A percentile compares a stretch with the other conserved stretches of the same genome.
These are phyloP conservation scores for Globisporangium middletonii DNA, from an alignment of 352 stramenopile genomes.

Conservation along the genomic window DNA sequence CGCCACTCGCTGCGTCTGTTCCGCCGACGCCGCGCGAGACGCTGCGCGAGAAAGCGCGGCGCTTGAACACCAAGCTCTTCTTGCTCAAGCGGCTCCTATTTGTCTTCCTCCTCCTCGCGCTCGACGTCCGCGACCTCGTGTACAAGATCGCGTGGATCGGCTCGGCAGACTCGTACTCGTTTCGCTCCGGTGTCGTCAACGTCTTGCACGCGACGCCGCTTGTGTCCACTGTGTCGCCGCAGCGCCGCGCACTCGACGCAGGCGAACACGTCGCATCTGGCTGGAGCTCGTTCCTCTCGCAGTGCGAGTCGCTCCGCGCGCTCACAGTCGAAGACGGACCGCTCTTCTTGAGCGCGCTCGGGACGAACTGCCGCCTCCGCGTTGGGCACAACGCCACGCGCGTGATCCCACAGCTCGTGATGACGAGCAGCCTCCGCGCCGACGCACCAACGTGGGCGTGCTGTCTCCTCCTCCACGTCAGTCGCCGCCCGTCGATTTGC, in stretches of 20 bases:
- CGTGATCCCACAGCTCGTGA: slow-evolving; percentile 14
- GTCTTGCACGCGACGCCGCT: slow-evolving; percentile 12
- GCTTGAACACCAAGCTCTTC: slow-evolving; percentile 4
- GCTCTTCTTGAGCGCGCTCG: slow-evolving; percentile 20
- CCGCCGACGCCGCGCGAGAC: background rate
- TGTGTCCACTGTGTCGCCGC: background rate
- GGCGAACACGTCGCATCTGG: slow-evolving; percentile 9
- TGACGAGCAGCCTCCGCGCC: slow-evolving; percentile 16
- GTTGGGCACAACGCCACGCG: slow-evolving; percentile 3
- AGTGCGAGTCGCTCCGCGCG: slow-evolving; percentile 11
- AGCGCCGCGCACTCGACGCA: slow-evolving; percentile 1
- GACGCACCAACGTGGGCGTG: slow-evolving; percentile 20
- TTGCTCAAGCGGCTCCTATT: slow-evolving; percentile 10
- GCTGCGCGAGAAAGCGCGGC: background rate
- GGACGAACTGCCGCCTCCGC: slow-evolving; percentile 13
- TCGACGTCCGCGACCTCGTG: slow-evolving; percentile 19
- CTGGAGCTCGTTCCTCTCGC: slow-evolving; percentile 19
- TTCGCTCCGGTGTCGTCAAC: slow-evolving; percentile 6
- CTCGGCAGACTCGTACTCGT: slow-evolving; percentile 16
- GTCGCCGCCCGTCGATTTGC: slow-evolving; percentile 14
- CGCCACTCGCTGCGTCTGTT: too few species aligned
- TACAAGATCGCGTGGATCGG: slow-evolving; percentile 24
- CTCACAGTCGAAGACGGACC: slow-evolving; percentile 8
- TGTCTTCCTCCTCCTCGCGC: slow-evolving; percentile 7
- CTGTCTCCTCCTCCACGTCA: slow-evolving; percentile 13